phyloP scores from a whole-genome alignment of 164 flowering plant species.

The Kalanchoe fedtschenkoi region DNA sequence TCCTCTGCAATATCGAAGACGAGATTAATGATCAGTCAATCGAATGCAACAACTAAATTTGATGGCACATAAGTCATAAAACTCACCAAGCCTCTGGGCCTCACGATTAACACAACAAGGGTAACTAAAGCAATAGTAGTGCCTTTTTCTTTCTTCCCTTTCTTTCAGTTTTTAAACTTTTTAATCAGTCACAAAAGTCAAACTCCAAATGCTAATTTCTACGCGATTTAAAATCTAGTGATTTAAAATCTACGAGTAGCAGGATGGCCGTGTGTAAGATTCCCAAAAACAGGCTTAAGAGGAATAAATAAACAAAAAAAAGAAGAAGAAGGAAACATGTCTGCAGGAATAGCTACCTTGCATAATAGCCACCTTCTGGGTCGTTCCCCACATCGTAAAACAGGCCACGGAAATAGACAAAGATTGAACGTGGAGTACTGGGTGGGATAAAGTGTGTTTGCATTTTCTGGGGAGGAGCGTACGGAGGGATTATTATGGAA shows the following conservation, averaged over 20 bases:
- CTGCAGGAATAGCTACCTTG: conserved; percentile 45
- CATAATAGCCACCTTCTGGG: conserved; percentile 97
- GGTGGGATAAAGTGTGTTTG: conserved; percentile 85
- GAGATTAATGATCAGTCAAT: neutral
- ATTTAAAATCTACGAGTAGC: neutral
- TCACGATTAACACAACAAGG: too few species aligned
- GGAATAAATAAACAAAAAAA: neutral
- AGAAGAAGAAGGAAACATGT: neutral
- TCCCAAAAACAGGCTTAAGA: too few species aligned
- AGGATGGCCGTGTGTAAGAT: neutral
- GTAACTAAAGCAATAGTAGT: neutral
- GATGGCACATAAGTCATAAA: neutral
- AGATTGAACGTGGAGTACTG: conserved; percentile 78
- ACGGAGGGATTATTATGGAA: conserved; percentile 88
- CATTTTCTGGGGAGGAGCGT: conserved; percentile 98
- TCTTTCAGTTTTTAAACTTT: neutral
- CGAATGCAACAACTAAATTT: neutral
- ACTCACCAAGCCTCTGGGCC: neutral
- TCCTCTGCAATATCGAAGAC: conserved; percentile 45
- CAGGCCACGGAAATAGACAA: conserved; percentile 90
- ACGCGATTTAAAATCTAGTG: neutral
- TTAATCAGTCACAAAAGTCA: neutral
- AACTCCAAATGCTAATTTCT: neutral
- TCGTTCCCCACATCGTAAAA: conserved; percentile 91
- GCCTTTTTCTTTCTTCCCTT: neutral